These are phyloP conservation scores for Lactarius hengduanensis DNA, from an alignment of 768 basidiomycete species.

Conservation along the genomic window DNA sequence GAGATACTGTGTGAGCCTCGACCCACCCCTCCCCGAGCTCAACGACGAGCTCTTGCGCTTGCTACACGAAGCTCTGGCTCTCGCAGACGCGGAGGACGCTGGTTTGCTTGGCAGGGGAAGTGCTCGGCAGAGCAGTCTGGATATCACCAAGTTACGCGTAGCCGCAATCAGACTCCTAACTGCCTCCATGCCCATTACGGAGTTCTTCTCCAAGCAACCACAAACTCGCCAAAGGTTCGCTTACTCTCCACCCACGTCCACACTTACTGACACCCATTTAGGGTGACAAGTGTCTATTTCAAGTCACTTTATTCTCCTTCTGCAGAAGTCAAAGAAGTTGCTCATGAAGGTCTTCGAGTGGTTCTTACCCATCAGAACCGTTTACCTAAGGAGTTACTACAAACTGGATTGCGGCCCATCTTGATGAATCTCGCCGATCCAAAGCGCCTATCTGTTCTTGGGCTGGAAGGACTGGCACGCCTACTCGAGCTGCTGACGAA, in stretches of 20 bases:
- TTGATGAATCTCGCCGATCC: slow-evolving; percentile 98
- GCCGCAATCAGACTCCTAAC: slow-evolving; percentile 92
- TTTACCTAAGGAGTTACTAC: slow-evolving; percentile 91
- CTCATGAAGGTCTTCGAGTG: slow-evolving; percentile 88
- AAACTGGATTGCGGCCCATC: slow-evolving; percentile 93
- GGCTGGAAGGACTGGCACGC: slow-evolving; percentile 90
- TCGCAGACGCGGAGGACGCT: slow-evolving; percentile 95
- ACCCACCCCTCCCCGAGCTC: slow-evolving; percentile 86
- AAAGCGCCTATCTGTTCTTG: slow-evolving; percentile 87
- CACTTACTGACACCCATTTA: slow-evolving; percentile 34
- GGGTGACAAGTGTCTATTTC: slow-evolving; percentile 95
- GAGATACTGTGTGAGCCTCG: slow-evolving; percentile 86
- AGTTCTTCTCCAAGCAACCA: slow-evolving; percentile 85
- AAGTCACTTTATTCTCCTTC: slow-evolving; percentile 94
- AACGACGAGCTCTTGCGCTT: slow-evolving; percentile 91
- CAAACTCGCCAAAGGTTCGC: slow-evolving; percentile 81
- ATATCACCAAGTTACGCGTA: slow-evolving; percentile 86
- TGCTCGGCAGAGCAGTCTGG: slow-evolving; percentile 72
- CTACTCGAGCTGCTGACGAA: slow-evolving; percentile 93
- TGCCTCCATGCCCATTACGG: slow-evolving; percentile 91
- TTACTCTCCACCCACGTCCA: neutral
- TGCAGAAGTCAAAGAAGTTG: slow-evolving; percentile 90
- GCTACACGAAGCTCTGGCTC: slow-evolving; percentile 87
- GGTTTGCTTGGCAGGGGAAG: slow-evolving; percentile 72
- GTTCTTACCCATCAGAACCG: slow-evolving; percentile 88